phyloP scores from a whole-genome alignment of 1,284 basidiomycete genomes.

The Cronartium quercuum region DNA sequence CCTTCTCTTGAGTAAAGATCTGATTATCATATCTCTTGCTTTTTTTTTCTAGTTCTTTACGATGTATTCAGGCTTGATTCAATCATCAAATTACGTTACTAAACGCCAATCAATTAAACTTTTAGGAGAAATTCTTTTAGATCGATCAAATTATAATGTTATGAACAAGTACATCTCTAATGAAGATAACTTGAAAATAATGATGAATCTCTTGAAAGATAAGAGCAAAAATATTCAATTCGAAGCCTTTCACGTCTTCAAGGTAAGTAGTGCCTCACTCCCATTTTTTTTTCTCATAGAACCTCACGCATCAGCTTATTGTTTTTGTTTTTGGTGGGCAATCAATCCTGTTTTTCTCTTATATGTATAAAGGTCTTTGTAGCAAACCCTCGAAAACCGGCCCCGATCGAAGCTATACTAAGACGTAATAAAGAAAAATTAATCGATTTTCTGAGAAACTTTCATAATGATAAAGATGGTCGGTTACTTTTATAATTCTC shows the following conservation, averaged over 20 bases:
- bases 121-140: conserved; percentile 92
- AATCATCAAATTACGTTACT: conserved; percentile 96
- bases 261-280: conserved; percentile 57
- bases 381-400: conserved; percentile 97
- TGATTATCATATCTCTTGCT: neutral
- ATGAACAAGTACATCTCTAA: conserved; percentile 94
- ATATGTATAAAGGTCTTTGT: conserved; percentile 71
- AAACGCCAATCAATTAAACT: conserved; percentile 98
- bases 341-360: neutral
- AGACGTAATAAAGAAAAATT: conserved; percentile 90
- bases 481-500: neutral
- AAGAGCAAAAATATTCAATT: conserved; percentile 99
- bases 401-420: conserved; percentile 85
- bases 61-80: conserved; percentile 84
- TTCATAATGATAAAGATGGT: conserved; percentile 95
- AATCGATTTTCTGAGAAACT: conserved; percentile 76
- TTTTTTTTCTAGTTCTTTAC: conserved; percentile 71
- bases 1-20: neutral
- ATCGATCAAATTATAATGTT: conserved; percentile 92
- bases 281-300: neutral
- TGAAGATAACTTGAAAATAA: conserved; percentile 89
- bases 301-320: neutral
- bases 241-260: conserved; percentile 99
- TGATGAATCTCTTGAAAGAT: conserved; percentile 97
- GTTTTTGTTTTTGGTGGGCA: neutral